Base-by-base conservation (phyloP, 2,329 filamentous ascomycete genomes). In the Torrubiellomyces zombiae region DNA sequence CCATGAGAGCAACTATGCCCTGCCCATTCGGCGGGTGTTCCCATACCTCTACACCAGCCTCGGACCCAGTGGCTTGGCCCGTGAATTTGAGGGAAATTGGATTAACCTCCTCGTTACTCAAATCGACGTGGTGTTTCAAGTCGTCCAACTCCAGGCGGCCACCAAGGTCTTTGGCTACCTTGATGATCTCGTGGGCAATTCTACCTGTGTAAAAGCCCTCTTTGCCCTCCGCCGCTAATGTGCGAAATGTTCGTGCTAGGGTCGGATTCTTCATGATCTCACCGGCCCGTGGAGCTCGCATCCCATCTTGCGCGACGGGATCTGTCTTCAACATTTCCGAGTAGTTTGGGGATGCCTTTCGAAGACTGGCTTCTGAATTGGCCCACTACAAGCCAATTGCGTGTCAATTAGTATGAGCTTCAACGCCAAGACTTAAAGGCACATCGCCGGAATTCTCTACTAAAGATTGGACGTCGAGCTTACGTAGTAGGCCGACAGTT, bases 11-110 rank as follows among this genome's bases (percentile, higher is more conserved):
- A 3, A 95, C 80, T 35, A 95, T 85, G 2, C 89, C 89, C 51
- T 95, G 89, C 0, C 89, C 85, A 40, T 95, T 95, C 7, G 89
- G 89, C 18, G 86, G 85, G 45, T 95, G 86, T 44, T 98, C 89
- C 86, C 86, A 95, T 1, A 98, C 58, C 43, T 92, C 74, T 20
- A 94, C 64, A 7, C 72, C 71, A 9, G 57, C 49, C 7, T 49
- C 34, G 5, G 35, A 33, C 3, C 32, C 33, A 1, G 56, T 47
- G 3, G 55, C 56, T 39, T 82, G 76, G 7, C 77, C 75, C 1
- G 58, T 63, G 50, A 85, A 86, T 31, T 75, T 71, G 24, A 94
- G 60, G 0, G 78, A 85, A 36, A 95, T 89, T 10, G 89, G 71
- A 14, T 86, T 73, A 0, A 83, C 75, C n/a, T 75, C 63, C 48